Base-by-base conservation (phyloP, 345 rosid species). In the Eucalyptus pauciflora region DNA sequence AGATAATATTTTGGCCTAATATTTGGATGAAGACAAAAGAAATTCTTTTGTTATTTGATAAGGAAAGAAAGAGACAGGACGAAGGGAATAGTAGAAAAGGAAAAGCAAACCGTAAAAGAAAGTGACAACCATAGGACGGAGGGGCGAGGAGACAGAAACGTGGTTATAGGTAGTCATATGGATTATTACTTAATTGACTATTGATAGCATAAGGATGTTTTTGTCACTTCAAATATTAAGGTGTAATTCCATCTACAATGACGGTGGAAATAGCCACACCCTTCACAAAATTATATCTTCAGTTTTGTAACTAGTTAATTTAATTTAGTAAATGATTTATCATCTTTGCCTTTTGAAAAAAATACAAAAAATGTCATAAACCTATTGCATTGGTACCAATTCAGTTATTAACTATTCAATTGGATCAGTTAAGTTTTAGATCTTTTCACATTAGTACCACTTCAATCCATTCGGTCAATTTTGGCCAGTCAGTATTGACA, bases 401-500 rank as follows among this genome's bases (percentile, higher is more conserved):
- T 50, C 7, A 5, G 1, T 50, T 3, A 15, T 50, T 50, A 50
- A 50, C 1, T 50, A 50, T 50, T 50, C 18, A 50, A 15, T 33
- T 33, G 2, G 33, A 33, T 33, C 2, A 33, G 33, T 33, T 33
- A 33, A 33, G 2, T 33, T 33, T 33, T 33, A 33, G 33, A 33
- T 33, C 33, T 33, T 33, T 33, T 1, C 7, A 50, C 18, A 50
- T 50, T 50, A 0, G 18, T 50, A 50, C 0, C 52, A 50, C 15
- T 50, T 50, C 52, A 50, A 0, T 50, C 1, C 1, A 0, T 15
- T 1, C 12, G 1, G 18, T 50, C 52, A 15, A 15, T 50, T 50
- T 50, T 50, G 52, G 52, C 18, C 0, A 2, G 7, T 50, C 0
- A 0, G 7, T 50, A 14, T 50, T 50, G 17, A 50, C 52, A 50